phyloP scores from a whole-genome alignment of 768 basidiomycete species.

The Kwoniella sp. region DNA sequence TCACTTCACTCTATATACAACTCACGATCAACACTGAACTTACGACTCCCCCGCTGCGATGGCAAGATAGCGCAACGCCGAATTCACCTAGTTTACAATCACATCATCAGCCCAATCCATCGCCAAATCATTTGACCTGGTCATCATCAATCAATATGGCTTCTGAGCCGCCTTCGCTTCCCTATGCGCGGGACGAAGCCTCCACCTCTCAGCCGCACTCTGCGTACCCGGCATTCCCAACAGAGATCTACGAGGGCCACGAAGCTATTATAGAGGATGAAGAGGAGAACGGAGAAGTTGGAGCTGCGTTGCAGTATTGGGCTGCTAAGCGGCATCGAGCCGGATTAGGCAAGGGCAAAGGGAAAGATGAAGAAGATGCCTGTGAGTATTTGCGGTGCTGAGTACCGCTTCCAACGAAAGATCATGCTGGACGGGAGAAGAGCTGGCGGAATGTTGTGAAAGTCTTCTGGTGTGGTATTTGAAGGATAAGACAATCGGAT shows the following conservation, averaged over 20 bases:
- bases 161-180: slow-evolving; percentile 39
- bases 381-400: slow-evolving; percentile 34
- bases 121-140: too few relatives aligned
- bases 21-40: too few relatives aligned
- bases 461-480: too few relatives aligned
- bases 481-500: too few relatives aligned
- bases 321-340: slow-evolving; percentile 79
- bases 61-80: too few relatives aligned
- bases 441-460: too few relatives aligned
- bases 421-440: too few relatives aligned
- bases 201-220: slow-evolving; percentile 48
- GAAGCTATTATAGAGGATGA: slow-evolving; percentile 14
- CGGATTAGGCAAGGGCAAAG: slow-evolving; percentile 74
- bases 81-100: too few relatives aligned
- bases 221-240: slow-evolving; percentile 30
- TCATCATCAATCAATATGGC: neutral
- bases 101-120: too few relatives aligned
- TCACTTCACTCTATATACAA: too few relatives aligned
- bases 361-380: slow-evolving; percentile 34
- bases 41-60: too few relatives aligned
- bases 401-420: too few relatives aligned
- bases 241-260: slow-evolving; percentile 18
- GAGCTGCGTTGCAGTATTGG: slow-evolving; percentile 53
- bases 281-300: slow-evolving; percentile 21
- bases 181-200: slow-evolving; percentile 49